A percentile compares a stretch with the other conserved stretches of the same genome.
Conservation (phyloP, 2,329 filamentous ascomycete species). For the Neofusicoccum umdonicola region DNA sequence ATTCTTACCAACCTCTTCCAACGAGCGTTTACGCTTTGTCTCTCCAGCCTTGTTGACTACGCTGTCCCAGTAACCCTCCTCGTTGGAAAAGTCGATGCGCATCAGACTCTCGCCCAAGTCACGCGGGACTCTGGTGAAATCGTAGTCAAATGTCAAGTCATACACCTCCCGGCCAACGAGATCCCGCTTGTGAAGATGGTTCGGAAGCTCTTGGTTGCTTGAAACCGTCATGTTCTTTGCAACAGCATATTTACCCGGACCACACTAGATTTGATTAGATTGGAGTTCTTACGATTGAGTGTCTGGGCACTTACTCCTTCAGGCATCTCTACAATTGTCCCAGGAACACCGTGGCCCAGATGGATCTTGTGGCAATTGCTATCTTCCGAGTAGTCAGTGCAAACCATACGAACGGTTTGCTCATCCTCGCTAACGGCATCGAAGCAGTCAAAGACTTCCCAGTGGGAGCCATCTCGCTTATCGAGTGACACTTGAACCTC, state of each 20-base stretch:
- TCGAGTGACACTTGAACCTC: slow-evolving; percentile 32
- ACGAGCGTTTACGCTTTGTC: slow-evolving; percentile 28
- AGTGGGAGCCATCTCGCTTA: slow-evolving; percentile 47
- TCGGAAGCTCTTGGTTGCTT: slow-evolving; percentile 25
- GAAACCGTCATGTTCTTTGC: slow-evolving; percentile 29
- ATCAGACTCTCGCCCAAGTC: slow-evolving; percentile 19
- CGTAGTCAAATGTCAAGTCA: neutral
- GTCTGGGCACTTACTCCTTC: slow-evolving; percentile 10
- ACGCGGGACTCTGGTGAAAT: slow-evolving; percentile 5
- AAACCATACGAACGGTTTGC: slow-evolving; percentile 40
- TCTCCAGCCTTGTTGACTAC: slow-evolving; percentile 20
- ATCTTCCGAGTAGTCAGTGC: slow-evolving; percentile 32
- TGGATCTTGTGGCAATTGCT: slow-evolving; percentile 42
- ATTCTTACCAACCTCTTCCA: slow-evolving; percentile 30
- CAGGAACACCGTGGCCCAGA: slow-evolving; percentile 36
- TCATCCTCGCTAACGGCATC: slow-evolving; percentile 26
- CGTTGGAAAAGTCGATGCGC: slow-evolving; percentile 20
- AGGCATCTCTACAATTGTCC: slow-evolving; percentile 45
- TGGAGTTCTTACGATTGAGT: neutral
- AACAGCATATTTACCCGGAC: slow-evolving; percentile 42
- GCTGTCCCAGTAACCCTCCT: slow-evolving; percentile 20
- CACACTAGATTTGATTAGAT: slow-evolving; percentile 26
- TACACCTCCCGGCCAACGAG: neutral
- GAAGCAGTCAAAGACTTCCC: slow-evolving; percentile 42
- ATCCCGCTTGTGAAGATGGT: slow-evolving; percentile 20